Evolutionary conservation across 2,329 filamentous ascomycete species (phyloP).

Genomic region (Colletotrichum abscissum): DNA sequence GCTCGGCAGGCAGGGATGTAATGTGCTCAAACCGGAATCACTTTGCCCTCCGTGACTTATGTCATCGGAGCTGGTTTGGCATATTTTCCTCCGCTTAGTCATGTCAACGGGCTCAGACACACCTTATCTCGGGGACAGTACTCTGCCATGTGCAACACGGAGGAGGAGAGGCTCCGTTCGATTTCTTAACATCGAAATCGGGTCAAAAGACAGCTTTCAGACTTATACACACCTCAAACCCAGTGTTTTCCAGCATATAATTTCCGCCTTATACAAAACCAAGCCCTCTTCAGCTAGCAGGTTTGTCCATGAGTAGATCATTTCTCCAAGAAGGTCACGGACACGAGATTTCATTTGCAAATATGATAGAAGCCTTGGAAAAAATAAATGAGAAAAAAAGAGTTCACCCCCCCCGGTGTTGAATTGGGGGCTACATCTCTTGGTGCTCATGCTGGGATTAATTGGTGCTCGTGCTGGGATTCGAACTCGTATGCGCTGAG

Average conservation of each 20-base stretch:
- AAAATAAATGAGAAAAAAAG: too few species aligned
- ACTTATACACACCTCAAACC: background rate
- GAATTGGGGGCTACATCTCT: too few species aligned
- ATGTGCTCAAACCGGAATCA: background rate
- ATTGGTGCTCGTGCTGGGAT: too few species aligned
- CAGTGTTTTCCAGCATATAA: background rate
- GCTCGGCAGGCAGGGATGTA: background rate
- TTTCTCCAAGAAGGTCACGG: too few species aligned
- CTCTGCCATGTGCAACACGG: too few species aligned
- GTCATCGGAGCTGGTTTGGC: background rate
- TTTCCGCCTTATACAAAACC: background rate
- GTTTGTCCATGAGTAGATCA: too few species aligned
- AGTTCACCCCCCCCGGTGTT: too few species aligned
- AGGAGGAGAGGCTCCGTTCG: background rate
- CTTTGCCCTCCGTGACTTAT: background rate
- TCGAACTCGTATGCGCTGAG: too few species aligned
- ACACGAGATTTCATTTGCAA: too few species aligned
- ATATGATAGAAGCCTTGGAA: too few species aligned
- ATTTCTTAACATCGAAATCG: background rate
- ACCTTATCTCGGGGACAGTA: too few species aligned
- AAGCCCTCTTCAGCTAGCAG: background rate
- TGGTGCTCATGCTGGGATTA: too few species aligned
- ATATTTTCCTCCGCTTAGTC: background rate
- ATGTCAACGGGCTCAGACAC: rapidly evolving
- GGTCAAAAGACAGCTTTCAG: background rate